A percentile compares a stretch with the other conserved stretches of the same genome.
Conservation (phyloP, 2,329 filamentous ascomycete species). For the Pezicula rhizophila region DNA sequence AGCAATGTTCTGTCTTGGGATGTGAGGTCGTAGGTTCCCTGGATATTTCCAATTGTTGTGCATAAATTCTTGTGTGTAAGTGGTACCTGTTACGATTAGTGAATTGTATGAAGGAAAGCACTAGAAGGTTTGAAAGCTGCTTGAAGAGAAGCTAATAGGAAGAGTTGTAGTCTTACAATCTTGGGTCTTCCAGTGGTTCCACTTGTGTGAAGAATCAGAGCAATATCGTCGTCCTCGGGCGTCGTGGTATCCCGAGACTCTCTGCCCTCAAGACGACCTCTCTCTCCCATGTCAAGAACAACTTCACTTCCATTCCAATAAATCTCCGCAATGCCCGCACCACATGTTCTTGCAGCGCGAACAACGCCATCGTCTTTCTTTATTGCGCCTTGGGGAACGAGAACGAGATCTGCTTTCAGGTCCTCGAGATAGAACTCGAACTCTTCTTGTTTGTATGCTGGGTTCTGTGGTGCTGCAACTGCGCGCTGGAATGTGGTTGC, state of each 20-base stretch:
- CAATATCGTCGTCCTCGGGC: slow-evolving; percentile 69
- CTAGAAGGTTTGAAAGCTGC: not conserved
- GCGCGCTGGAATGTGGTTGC: slow-evolving; percentile 77
- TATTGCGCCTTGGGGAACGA: slow-evolving; percentile 71
- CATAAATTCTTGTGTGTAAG: slow-evolving; percentile 77
- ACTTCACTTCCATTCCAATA: slow-evolving; percentile 72
- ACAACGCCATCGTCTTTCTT: slow-evolving; percentile 64
- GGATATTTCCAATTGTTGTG: slow-evolving; percentile 77
- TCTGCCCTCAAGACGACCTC: slow-evolving; percentile 56
- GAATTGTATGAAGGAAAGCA: not conserved
- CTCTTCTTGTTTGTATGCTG: slow-evolving; percentile 82
- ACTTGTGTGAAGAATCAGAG: slow-evolving; percentile 76
- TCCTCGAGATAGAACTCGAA: slow-evolving; percentile 92
- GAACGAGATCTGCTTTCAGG: slow-evolving; percentile 68
- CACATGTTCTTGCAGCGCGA: slow-evolving; percentile 70
- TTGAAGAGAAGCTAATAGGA: no score
- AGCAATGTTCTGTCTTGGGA: slow-evolving; percentile 71
- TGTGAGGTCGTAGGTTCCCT: slow-evolving; percentile 68
- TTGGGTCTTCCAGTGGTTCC: slow-evolving; percentile 83
- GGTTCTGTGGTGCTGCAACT: slow-evolving; percentile 78
- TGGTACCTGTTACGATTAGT: slow-evolving; percentile 34
- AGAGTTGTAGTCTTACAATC: slow-evolving; percentile 43
- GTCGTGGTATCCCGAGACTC: slow-evolving; percentile 39
- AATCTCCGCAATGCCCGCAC: slow-evolving; percentile 77
- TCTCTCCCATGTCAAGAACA: slow-evolving; percentile 70